Conservation (phyloP, 2,329 filamentous ascomycete species). For the Exophiala dermatitidis region DNA sequence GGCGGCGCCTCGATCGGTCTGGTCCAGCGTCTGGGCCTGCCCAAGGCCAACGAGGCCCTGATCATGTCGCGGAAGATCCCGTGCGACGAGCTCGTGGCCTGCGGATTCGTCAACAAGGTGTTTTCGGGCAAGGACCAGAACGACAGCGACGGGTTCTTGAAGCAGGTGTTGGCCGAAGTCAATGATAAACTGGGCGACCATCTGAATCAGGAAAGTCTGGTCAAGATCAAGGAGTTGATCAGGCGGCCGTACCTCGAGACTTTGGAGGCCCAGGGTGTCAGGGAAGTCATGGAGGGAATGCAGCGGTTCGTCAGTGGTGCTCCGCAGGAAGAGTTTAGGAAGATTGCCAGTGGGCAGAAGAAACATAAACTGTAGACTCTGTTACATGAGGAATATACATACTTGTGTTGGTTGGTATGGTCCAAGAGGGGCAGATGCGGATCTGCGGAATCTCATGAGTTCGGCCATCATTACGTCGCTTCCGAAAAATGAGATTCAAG, state of each 20-base stretch:
- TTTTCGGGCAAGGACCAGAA: constrained; percentile 54
- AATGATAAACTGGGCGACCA: constrained; percentile 73
- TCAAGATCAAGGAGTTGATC: constrained; percentile 79
- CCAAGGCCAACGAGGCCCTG: constrained; percentile 83
- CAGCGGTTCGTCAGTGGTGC: constrained; percentile 71
- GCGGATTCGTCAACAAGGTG: constrained; percentile 81
- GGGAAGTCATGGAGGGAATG: constrained; percentile 79
- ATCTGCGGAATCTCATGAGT: no score
- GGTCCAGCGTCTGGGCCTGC: constrained; percentile 69
- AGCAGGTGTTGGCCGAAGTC: constrained; percentile 68
- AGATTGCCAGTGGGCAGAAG: constrained; percentile 80
- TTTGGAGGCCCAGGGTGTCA: constrained; percentile 68
- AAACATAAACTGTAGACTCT: constrained; percentile 70
- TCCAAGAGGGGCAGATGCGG: no score
- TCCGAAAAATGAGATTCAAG: no score
- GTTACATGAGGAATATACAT: no score
- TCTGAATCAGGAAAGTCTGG: constrained; percentile 68
- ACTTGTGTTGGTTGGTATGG: no score
- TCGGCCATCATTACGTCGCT: no score
- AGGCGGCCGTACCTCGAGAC: constrained; percentile 63
- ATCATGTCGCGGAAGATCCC: constrained; percentile 78
- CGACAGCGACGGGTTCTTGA: constrained; percentile 62
- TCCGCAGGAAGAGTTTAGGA: constrained; percentile 82
- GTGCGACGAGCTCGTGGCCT: constrained; percentile 63
- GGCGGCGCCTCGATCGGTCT: constrained; percentile 74